Evolutionary conservation across 2,329 filamentous ascomycete genomes (phyloP).

Genomic region (Teratosphaeria destructans): DNA sequence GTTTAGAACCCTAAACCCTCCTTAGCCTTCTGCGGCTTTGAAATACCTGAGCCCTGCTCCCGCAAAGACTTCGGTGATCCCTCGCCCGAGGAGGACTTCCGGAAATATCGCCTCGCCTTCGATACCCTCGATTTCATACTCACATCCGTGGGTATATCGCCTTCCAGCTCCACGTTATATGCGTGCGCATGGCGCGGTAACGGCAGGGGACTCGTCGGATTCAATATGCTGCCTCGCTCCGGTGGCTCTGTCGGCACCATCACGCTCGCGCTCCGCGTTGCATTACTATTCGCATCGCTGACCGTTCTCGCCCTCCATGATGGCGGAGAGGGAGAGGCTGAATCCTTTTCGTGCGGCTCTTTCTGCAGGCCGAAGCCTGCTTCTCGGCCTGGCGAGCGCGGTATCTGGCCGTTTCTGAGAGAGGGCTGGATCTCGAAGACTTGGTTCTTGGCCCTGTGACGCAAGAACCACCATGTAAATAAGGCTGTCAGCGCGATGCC

Average conservation of each 20-base stretch:
- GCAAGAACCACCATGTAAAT: neutral
- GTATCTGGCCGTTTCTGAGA: neutral
- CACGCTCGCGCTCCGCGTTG: neutral
- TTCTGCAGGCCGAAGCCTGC: neutral
- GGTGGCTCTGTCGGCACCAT: neutral
- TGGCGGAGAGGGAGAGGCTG: neutral
- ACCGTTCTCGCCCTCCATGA: neutral
- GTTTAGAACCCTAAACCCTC: neutral
- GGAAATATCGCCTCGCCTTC: neutral
- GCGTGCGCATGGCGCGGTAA: neutral
- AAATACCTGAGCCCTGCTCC: neutral
- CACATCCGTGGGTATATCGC: neutral
- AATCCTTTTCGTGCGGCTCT: neutral
- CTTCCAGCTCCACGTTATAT: neutral
- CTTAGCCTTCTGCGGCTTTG: neutral
- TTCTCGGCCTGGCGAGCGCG: neutral
- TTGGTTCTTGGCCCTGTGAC: neutral
- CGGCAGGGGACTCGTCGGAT: neutral
- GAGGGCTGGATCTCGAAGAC: neutral
- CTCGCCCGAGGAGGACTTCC: neutral
- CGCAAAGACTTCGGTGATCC: neutral
- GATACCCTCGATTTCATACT: neutral
- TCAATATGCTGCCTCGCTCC: neutral
- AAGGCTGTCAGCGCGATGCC: neutral
- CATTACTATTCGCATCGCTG: neutral